phyloP scores from a whole-genome alignment of 2,329 filamentous ascomycete genomes.

The Zasmidium angulare region DNA sequence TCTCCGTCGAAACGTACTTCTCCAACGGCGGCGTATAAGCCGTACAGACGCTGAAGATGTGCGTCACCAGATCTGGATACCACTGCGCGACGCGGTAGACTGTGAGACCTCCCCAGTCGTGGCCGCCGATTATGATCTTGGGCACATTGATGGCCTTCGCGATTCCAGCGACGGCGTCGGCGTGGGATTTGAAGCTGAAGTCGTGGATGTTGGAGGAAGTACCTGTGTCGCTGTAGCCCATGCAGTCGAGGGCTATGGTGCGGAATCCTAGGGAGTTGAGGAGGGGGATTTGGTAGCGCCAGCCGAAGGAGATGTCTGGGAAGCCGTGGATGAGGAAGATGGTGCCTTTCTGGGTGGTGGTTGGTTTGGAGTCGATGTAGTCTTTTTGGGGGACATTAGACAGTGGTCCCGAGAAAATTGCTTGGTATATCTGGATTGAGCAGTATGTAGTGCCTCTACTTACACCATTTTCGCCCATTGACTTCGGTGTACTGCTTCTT shows the following conservation, averaged over 20 bases:
- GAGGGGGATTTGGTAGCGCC: slow-evolving; percentile 84
- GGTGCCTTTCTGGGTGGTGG: slow-evolving; percentile 45
- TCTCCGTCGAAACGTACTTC: slow-evolving; percentile 57
- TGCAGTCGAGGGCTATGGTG: slow-evolving; percentile 80
- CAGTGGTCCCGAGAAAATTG: too few relatives aligned
- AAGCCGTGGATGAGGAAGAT: slow-evolving; percentile 71
- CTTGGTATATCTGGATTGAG: too few relatives aligned
- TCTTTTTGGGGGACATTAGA: slow-evolving; percentile 27
- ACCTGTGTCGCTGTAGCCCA: slow-evolving; percentile 76
- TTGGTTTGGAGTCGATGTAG: slow-evolving; percentile 44
- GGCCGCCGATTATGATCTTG: slow-evolving; percentile 77
- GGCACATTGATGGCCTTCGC: slow-evolving; percentile 57
- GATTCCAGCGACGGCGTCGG: slow-evolving; percentile 73
- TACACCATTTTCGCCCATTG: slow-evolving; percentile 69
- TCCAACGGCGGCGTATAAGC: slow-evolving; percentile 62
- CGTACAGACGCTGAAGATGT: slow-evolving; percentile 75
- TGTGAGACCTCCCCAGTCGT: slow-evolving; percentile 85
- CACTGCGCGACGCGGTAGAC: slow-evolving; percentile 74
- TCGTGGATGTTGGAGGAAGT: slow-evolving; percentile 43
- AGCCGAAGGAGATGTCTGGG: slow-evolving; percentile 80
- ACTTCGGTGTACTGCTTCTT: slow-evolving; percentile 52
- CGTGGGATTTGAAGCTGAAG: slow-evolving; percentile 71
- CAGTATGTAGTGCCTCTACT: neutral
- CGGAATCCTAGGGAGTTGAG: slow-evolving; percentile 70
- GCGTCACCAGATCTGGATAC: slow-evolving; percentile 69